phyloP scores from a whole-genome alignment of 208 protist species.

The Leishmania gerbilli region DNA sequence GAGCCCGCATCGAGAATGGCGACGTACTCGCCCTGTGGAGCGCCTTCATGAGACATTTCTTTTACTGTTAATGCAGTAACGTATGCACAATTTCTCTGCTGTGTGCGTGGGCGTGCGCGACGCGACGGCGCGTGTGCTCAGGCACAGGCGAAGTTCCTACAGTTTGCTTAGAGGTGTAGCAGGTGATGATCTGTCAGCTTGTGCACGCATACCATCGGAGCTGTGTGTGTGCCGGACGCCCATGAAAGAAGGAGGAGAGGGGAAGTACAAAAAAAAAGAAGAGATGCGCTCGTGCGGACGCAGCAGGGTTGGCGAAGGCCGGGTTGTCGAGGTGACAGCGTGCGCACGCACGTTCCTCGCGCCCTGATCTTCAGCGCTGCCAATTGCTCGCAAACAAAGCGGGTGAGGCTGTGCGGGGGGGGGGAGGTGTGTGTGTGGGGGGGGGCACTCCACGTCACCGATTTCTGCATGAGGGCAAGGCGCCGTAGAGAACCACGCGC shows the following conservation, averaged over 20 bases:
- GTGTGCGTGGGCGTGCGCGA: background rate
- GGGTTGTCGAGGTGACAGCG: background rate
- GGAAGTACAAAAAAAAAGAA: background rate
- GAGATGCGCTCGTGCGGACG: background rate
- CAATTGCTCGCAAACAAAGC: background rate
- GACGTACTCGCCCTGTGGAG: constrained; percentile 67
- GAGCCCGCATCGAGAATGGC: constrained; percentile 96
- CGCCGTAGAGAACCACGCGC: background rate
- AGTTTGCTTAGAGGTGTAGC: background rate
- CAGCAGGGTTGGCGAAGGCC: background rate
- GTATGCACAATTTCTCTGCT: background rate
- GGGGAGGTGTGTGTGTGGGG: background rate
- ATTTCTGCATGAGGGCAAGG: background rate
- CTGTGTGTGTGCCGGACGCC: background rate
- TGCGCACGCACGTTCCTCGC: background rate
- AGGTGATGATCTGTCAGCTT: background rate
- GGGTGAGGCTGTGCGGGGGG: background rate
- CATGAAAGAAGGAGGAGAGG: background rate
- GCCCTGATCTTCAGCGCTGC: background rate
- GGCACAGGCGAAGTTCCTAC: background rate
- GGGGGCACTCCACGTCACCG: background rate
- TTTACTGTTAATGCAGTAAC: background rate
- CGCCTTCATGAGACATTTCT: constrained; percentile 10
- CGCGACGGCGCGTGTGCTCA: background rate
- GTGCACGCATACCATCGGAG: background rate